Evolutionary conservation across 768 basidiomycete species (phyloP), one percentile per base, ranked within the genome.

Genomic region (Auricularia heimuer): DNA sequence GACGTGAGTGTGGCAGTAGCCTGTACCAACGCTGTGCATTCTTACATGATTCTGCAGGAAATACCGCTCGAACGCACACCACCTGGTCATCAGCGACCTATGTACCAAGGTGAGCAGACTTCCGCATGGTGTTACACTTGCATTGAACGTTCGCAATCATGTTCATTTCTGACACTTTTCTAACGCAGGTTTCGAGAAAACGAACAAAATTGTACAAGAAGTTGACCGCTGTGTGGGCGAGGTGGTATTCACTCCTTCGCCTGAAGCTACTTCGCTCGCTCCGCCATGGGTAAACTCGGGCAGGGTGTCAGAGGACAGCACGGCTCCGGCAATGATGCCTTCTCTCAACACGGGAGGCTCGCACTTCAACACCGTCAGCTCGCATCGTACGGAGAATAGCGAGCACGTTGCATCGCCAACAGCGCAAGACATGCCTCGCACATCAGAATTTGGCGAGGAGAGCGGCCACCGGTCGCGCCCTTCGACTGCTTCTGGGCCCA

Each of bases 1-100:
- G 78, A 82, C 68, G 77, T 73, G 65, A 63, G 73, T 54, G 29
- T 29, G 29, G 29, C 29, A 29, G 29, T 29, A 29, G 29, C 29
- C 1, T 29, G 2, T 29, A 2, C 29, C n/a, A 1, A 33, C 39
- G 10, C 44, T 21, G 11, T 29, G 29, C 29, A 16, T 21, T 2
- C 7, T 35, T 16, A 54, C 42, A 16, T 16, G 4, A 42, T 58
- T 34, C 3, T 7, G 11, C 39, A 89, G 85, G 90, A 89, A 79
- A 88, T 97, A 14, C 85, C 92, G 1, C 84, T 91, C 66, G 87
- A 90, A n/a, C 75, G 77, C 21, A 92, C 92, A 0, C 84, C 87
- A 62, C 92, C 93, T 18, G 94, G 94, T 33, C 78, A 89, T 39
- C 82, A 88, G 2, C 82, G 94, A 18, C 80, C 83, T 12, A 79